Percentiles rank a stretch among this genome's conserved stretches.
phyloP scores from a whole-genome alignment of 2,329 filamentous ascomycete genomes.

The Sporothrix phasma region DNA sequence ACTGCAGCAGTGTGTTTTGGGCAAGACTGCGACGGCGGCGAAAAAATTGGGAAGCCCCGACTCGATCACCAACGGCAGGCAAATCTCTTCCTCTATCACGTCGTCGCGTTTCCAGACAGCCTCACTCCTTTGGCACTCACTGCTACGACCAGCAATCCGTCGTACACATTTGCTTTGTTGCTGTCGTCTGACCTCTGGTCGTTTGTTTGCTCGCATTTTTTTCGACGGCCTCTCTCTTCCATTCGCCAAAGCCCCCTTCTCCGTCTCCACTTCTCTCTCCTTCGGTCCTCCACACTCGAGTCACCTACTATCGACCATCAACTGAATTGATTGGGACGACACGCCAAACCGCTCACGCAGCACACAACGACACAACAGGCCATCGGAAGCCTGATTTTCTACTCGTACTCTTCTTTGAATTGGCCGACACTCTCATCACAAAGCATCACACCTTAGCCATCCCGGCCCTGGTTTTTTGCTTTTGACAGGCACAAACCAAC shows the following conservation, averaged over 20 bases:
- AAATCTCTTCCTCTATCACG: constrained; percentile 1
- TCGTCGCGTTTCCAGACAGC: background rate
- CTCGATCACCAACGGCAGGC: constrained; percentile 4
- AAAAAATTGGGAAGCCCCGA: constrained; percentile 1
- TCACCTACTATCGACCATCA: background rate
- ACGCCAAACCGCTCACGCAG: background rate
- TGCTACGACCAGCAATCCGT: background rate
- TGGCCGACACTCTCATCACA: background rate
- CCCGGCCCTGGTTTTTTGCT: background rate
- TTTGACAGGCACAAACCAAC: background rate
- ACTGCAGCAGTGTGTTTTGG: background rate
- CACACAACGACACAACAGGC: background rate
- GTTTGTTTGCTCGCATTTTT: background rate
- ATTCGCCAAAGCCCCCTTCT: constrained; percentile 3
- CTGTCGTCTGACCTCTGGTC: background rate
- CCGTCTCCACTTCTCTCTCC: constrained; percentile 1
- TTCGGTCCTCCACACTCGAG: constrained; percentile 8
- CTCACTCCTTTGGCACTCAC: background rate
- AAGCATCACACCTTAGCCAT: background rate
- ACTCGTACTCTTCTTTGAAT: background rate
- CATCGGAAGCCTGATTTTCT: background rate
- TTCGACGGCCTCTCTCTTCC: background rate
- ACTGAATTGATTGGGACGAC: background rate
- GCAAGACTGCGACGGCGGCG: constrained; percentile 3
- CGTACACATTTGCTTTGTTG: background rate